Evolutionary conservation across 2,329 filamentous ascomycete genomes (phyloP).

Genomic region (Microsporum audouinii): DNA sequence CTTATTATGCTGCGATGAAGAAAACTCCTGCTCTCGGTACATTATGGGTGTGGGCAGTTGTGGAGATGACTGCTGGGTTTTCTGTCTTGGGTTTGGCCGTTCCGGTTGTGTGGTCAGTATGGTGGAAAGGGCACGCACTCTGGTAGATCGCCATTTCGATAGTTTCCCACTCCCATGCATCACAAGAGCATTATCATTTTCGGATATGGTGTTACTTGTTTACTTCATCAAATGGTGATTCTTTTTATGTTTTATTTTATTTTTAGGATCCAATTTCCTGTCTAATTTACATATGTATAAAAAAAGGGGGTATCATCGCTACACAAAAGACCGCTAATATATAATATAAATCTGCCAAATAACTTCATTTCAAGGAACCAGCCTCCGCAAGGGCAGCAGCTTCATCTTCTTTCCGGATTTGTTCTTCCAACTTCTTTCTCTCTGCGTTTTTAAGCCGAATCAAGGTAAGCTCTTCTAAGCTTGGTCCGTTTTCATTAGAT

Average conservation of each 20-base stretch:
- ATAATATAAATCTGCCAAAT: neutral
- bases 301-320: neutral
- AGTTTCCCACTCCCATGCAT: neutral
- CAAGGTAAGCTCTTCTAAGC: constrained; percentile 41
- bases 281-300: neutral
- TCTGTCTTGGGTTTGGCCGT: constrained; percentile 46
- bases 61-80: constrained; percentile 65
- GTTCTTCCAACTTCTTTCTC: constrained; percentile 42
- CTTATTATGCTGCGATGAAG: constrained; percentile 86
- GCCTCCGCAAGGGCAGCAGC: constrained; percentile 27
- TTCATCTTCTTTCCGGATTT: constrained; percentile 41
- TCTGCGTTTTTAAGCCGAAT: constrained; percentile 48
- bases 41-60: constrained; percentile 83
- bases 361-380: neutral
- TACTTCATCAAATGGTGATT: neutral
- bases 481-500: constrained; percentile 23
- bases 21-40: constrained; percentile 77
- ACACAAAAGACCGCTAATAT: neutral
- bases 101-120: constrained; percentile 41
- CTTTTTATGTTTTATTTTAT: neutral
- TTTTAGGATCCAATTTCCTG: neutral
- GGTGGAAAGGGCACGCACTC: constrained; percentile 44
- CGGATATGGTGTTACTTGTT: neutral
- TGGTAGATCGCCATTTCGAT: constrained; percentile 21
- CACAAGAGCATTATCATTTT: neutral